These are phyloP conservation scores for Leptodontidium sp. DNA, from an alignment of 2,329 filamentous ascomycete genomes.

Conservation along the genomic window DNA sequence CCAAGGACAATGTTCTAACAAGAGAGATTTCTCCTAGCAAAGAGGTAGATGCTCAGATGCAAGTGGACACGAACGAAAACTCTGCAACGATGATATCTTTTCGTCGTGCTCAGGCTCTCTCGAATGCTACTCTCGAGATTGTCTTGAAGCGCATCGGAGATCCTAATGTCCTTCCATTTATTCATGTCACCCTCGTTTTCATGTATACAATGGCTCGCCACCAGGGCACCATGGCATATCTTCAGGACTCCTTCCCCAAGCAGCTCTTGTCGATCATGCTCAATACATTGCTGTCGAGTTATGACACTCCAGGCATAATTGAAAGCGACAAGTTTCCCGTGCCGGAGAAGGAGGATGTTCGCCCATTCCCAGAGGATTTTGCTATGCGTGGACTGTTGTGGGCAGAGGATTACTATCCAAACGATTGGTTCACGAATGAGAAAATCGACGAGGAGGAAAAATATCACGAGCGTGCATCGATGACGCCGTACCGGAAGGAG, in stretches of 20 bases:
- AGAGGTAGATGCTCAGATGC: too few species aligned
- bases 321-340: constrained; percentile 36
- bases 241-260: constrained; percentile 42
- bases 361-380: constrained; percentile 46
- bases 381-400: constrained; percentile 43
- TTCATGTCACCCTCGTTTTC: constrained; percentile 44
- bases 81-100: constrained; percentile 27
- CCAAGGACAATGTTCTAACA: constrained; percentile 36
- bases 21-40: not conserved
- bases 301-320: constrained; percentile 29
- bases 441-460: constrained; percentile 43
- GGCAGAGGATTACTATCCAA: constrained; percentile 40
- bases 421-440: constrained; percentile 40
- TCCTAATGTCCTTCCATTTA: constrained; percentile 43
- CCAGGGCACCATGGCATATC: constrained; percentile 33
- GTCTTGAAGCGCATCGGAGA: constrained; percentile 41
- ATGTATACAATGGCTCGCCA: constrained; percentile 36
- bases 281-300: constrained; percentile 37
- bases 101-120: constrained; percentile 32
- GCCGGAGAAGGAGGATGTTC: constrained; percentile 39
- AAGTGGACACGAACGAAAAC: too few species aligned
- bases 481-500: constrained; percentile 37
- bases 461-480: constrained; percentile 38
- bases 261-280: constrained; percentile 34
- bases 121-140: constrained; percentile 37